Percentiles rank a stretch among this genome's conserved stretches.
These are phyloP conservation scores for Lactarius deliciosus DNA, from an alignment of 768 basidiomycete genomes.

Conservation along the genomic window DNA sequence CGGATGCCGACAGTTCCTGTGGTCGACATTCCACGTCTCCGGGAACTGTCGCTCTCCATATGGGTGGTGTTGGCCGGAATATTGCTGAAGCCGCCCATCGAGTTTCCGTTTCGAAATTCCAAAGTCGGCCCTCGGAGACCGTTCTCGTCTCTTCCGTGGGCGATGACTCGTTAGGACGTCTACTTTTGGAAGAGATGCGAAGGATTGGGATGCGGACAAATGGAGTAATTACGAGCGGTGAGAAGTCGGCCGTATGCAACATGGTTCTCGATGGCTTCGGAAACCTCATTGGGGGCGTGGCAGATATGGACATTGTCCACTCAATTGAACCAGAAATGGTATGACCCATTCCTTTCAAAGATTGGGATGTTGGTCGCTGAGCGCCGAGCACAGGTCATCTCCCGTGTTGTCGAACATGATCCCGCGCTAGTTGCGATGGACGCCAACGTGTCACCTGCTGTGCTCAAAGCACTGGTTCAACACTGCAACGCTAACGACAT, in stretches of 20 bases:
- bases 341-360: slow-evolving; percentile 19
- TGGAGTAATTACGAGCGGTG: slow-evolving; percentile 54
- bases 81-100: slow-evolving; percentile 88
- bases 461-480: slow-evolving; percentile 51
- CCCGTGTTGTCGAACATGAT: slow-evolving; percentile 45
- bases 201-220: slow-evolving; percentile 78
- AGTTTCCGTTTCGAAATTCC: slow-evolving; percentile 42
- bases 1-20: slow-evolving; percentile 35
- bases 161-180: slow-evolving; percentile 69
- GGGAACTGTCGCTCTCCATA: slow-evolving; percentile 65
- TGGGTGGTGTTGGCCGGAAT: slow-evolving; percentile 95
- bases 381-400: slow-evolving; percentile 47
- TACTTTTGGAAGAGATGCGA: slow-evolving; percentile 57
- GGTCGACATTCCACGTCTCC: slow-evolving; percentile 74
- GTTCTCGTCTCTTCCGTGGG: slow-evolving; percentile 78
- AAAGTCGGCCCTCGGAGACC: slow-evolving; percentile 36
- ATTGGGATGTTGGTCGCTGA: background rate
- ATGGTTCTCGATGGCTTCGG: slow-evolving; percentile 75
- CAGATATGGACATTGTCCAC: slow-evolving; percentile 82
- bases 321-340: slow-evolving; percentile 49
- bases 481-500: slow-evolving; percentile 51
- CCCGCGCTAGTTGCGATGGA: slow-evolving; percentile 72
- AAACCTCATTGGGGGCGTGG: slow-evolving; percentile 77
- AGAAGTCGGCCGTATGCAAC: slow-evolving; percentile 80
- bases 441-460: slow-evolving; percentile 62